Base-by-base conservation (phyloP, 2,329 filamentous ascomycete species). In the Alternaria alternata region DNA sequence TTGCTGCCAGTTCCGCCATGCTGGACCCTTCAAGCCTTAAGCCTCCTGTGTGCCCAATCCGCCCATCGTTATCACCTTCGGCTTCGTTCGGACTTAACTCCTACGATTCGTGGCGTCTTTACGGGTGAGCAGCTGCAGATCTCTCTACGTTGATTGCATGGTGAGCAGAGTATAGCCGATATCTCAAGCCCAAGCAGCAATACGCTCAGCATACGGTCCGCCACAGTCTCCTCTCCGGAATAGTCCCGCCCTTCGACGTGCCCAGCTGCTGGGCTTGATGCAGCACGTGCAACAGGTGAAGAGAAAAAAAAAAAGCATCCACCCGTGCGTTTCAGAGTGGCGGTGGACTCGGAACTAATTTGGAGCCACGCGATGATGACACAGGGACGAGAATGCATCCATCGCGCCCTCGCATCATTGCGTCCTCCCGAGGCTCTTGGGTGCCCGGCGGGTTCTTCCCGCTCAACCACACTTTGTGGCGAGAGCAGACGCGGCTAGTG, bases 1-100 rank as follows among this genome's bases (percentile, higher is more conserved):
- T 61, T 59, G 59, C 61, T 61, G 61, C 57, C 63, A 65, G 60
- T 66, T 62, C 64, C 69, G 62, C 64, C 54, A 57, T 43, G 61
- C 61, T 71, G 73, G 69, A 69, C 63, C 67, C 59, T 55, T 44
- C 46, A 48, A 54, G 51, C 48, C 53, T 42, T 26, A 14, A 52
- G 39, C 47, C 41, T 48, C 66, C 62, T 51, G 59, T 55, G 52
- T 67, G 59, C 52, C 59, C 61, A 58, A 59, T 59, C 46, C 64
- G 61, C 59, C 54, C 61, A 62, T 64, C 58, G 32, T 51, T 32
- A 28, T 61, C 62, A 51, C 44, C 62, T 61, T 62, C 57, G 65
- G 62, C 52, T 34, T 36, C 20, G 30, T 53, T 61, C 64, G 49
- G 57, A 59, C 41, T 51, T 51, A 59, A 57, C 59, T 42, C 59